Conservation (phyloP, 176 grass and related monocot genomes). For the Lolium perenne region DNA sequence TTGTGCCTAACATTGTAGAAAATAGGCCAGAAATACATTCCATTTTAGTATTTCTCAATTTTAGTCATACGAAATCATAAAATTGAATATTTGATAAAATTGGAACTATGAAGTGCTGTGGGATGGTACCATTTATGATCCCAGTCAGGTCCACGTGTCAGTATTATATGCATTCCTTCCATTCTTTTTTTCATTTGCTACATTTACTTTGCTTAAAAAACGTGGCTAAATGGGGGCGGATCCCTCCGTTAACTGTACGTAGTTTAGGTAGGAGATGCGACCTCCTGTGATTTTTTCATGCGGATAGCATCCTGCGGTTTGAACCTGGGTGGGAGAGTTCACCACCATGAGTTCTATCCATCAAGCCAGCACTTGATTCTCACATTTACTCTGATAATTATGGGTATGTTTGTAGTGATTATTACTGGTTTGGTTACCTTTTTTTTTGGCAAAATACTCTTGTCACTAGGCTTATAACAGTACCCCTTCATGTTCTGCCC, state of each 20-base stretch:
- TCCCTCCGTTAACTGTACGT: background rate
- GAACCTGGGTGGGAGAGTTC: background rate
- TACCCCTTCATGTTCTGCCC: background rate
- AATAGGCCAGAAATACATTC: background rate
- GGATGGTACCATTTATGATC: conserved; percentile 1
- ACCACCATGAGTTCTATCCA: background rate
- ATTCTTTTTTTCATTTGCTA: conserved; percentile 1
- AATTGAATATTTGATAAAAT: conserved; percentile 15
- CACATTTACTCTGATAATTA: background rate
- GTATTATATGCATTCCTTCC: conserved; percentile 15
- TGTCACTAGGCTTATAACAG: conserved; percentile 3
- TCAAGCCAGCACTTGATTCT: background rate
- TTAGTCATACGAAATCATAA: background rate
- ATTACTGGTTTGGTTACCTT: conserved; percentile 2
- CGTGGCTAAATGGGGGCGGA: background rate
- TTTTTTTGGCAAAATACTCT: background rate
- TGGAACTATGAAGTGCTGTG: conserved; percentile 3
- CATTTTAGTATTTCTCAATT: conserved; percentile 2
- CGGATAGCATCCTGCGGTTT: background rate
- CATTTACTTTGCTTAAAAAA: background rate
- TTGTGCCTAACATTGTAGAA: conserved; percentile 6
- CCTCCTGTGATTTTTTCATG: background rate
- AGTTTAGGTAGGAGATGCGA: background rate
- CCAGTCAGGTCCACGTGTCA: background rate
- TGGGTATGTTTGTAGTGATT: background rate